These are phyloP conservation scores for Barnettozyma botsteinii DNA, from an alignment of 805 yeast species.

Conservation along the genomic window DNA sequence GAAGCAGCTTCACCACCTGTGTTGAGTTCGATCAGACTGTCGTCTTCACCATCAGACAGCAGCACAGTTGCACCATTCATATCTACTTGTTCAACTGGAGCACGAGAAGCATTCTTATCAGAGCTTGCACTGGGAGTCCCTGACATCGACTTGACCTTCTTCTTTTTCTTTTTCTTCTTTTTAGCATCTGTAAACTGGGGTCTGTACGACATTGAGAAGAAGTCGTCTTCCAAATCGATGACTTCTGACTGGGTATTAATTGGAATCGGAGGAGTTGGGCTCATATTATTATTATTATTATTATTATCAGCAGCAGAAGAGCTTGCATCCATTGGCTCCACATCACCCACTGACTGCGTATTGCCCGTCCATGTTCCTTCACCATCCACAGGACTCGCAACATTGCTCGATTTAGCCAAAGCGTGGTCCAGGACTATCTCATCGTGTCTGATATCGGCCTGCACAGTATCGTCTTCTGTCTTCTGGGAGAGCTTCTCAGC, in stretches of 20 bases:
- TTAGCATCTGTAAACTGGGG: slow-evolving; percentile 3
- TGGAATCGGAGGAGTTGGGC: too few species aligned
- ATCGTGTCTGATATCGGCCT: slow-evolving; percentile 18
- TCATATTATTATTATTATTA: too few species aligned
- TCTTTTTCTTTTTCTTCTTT: slow-evolving; percentile 14
- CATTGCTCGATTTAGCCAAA: slow-evolving; percentile 23
- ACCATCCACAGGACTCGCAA: slow-evolving; percentile 16
- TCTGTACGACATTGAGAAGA: slow-evolving; percentile 20
- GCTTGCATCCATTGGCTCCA: too few species aligned
- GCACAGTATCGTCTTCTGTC: neutral
- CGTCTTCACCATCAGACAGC: neutral
- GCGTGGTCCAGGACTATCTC: slow-evolving; percentile 23
- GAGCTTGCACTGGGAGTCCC: too few species aligned
- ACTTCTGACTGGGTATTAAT: neutral
- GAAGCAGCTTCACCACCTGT: neutral
- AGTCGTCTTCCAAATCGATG: slow-evolving; percentile 22
- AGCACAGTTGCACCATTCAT: neutral
- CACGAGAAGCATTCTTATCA: too few species aligned
- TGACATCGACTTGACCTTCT: slow-evolving; percentile 11
- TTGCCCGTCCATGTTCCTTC: neutral
- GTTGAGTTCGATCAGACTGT: neutral
- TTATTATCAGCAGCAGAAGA: too few species aligned
- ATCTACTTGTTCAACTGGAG: neutral
- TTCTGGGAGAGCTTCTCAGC: neutral
- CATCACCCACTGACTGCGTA: too few species aligned